Evolutionary conservation across 768 basidiomycete species (phyloP).

Genomic region (Mrakia gelida): DNA sequence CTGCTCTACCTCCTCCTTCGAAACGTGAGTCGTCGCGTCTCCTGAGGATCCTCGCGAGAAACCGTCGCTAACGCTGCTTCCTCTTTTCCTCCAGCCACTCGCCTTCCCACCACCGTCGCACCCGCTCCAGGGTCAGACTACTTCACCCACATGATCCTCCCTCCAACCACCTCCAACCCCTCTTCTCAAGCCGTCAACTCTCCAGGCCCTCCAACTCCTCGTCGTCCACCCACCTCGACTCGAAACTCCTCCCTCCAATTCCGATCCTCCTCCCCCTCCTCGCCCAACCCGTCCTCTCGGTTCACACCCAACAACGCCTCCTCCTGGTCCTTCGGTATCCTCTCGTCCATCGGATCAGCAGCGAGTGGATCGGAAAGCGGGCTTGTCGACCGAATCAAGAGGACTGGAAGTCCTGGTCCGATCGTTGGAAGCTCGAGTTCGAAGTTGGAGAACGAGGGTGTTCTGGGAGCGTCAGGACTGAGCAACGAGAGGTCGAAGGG

Average conservation of each 20-base stretch:
- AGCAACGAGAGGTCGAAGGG: not conserved
- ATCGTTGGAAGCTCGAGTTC: not conserved
- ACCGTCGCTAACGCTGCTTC: not conserved
- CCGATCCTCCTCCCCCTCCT: not conserved
- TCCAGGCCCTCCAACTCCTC: not conserved
- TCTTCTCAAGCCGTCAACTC: not conserved
- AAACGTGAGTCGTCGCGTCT: not conserved
- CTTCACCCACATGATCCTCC: slow-evolving; percentile 18
- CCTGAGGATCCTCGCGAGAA: not conserved
- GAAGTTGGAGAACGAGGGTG: not conserved
- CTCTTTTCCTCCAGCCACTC: not conserved
- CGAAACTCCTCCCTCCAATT: not conserved
- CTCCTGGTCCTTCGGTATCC: not conserved
- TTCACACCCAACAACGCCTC: not conserved
- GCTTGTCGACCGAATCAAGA: not conserved
- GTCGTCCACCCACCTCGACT: not conserved
- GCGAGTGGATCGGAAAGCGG: not conserved
- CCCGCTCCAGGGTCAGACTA: slow-evolving; percentile 8
- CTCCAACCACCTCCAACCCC: not conserved
- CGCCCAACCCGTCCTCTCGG: not conserved
- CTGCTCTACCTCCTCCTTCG: not conserved
- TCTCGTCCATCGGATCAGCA: not conserved
- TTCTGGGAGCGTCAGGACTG: not conserved
- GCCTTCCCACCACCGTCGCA: not conserved
- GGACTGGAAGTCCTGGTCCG: slow-evolving; percentile 2